Percentiles rank a stretch among this genome's conserved stretches.
phyloP scores from a whole-genome alignment of 768 basidiomycete species.

The Leccinum broughii region DNA sequence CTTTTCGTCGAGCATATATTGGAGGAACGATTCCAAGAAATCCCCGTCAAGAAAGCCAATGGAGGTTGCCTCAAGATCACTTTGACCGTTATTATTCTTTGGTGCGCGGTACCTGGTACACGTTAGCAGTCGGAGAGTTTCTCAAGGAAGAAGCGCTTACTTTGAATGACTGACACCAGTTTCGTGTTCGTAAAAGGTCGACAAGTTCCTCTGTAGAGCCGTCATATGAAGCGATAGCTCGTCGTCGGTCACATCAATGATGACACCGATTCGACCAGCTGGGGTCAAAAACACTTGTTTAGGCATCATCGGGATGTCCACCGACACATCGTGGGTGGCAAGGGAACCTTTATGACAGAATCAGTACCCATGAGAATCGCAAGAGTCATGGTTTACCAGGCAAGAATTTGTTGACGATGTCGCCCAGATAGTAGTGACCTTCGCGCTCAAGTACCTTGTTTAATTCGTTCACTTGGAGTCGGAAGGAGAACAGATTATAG shows the following conservation, averaged over 20 bases:
- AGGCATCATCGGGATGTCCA: slow-evolving; percentile 45
- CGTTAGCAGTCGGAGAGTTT: not conserved
- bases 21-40: slow-evolving; percentile 71
- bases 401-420: slow-evolving; percentile 75
- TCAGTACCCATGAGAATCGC: not conserved
- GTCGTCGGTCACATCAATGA: slow-evolving; percentile 59
- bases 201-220: slow-evolving; percentile 75
- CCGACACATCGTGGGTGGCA: slow-evolving; percentile 43
- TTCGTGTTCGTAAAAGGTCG: slow-evolving; percentile 46
- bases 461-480: slow-evolving; percentile 43
- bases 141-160: slow-evolving; percentile 38
- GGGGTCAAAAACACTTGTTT: slow-evolving; percentile 76
- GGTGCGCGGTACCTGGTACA: slow-evolving; percentile 67
- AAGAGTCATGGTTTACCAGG: slow-evolving; percentile 44
- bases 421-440: slow-evolving; percentile 74
- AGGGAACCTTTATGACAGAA: slow-evolving; percentile 50
- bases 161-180: slow-evolving; percentile 62
- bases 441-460: slow-evolving; percentile 55
- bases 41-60: slow-evolving; percentile 89
- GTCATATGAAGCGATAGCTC: slow-evolving; percentile 57
- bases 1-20: slow-evolving; percentile 38
- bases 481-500: slow-evolving; percentile 66
- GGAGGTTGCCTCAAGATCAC: slow-evolving; percentile 55
- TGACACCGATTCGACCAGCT: slow-evolving; percentile 74
- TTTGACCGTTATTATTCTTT: slow-evolving; percentile 52